Evolutionary conservation across 495 filamentous ascomycete genomes (phyloP).

Genomic region (Lasiosphaeriaceae sp.): DNA sequence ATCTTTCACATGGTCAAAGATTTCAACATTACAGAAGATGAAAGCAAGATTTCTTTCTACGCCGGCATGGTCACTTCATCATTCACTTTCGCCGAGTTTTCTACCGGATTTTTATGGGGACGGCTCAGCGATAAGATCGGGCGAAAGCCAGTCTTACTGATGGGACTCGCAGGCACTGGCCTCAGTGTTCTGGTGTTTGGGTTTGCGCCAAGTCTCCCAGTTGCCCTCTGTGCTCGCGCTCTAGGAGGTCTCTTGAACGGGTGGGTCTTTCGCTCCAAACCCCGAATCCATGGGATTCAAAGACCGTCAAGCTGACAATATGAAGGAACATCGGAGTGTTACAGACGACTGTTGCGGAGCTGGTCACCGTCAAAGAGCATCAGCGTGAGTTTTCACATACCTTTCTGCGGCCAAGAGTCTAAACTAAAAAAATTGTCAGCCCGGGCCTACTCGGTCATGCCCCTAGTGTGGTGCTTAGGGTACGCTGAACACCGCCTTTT

Average conservation of each 20-base stretch:
- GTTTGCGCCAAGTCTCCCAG: slow-evolving; percentile 77
- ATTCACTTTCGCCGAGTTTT: slow-evolving; percentile 94
- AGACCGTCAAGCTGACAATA: slow-evolving; percentile 25
- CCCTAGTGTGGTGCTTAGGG: slow-evolving; percentile 95
- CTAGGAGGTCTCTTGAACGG: slow-evolving; percentile 91
- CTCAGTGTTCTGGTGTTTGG: slow-evolving; percentile 93
- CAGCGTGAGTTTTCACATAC: slow-evolving; percentile 57
- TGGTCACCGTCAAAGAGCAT: slow-evolving; percentile 87
- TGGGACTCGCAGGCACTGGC: slow-evolving; percentile 81
- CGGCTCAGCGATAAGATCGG: slow-evolving; percentile 87
- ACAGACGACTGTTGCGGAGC: slow-evolving; percentile 89
- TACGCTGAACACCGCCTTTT: slow-evolving; percentile 31
- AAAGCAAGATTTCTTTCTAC: slow-evolving; percentile 81
- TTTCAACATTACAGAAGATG: slow-evolving; percentile 77
- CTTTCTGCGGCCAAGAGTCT: slow-evolving; percentile 1
- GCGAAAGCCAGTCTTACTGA: slow-evolving; percentile 86
- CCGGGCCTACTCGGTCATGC: slow-evolving; percentile 94
- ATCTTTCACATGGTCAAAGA: slow-evolving; percentile 96
- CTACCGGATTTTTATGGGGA: slow-evolving; percentile 87
- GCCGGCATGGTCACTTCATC: slow-evolving; percentile 95
- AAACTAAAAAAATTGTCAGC: slow-evolving; percentile 47
- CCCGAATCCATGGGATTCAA: slow-evolving; percentile 9
- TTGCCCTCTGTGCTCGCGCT: slow-evolving; percentile 82
- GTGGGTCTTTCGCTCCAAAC: slow-evolving; percentile 41
- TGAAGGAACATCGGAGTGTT: slow-evolving; percentile 82